Conservation (phyloP, 441 rosid species). For the Metrosideros polymorpha region DNA sequence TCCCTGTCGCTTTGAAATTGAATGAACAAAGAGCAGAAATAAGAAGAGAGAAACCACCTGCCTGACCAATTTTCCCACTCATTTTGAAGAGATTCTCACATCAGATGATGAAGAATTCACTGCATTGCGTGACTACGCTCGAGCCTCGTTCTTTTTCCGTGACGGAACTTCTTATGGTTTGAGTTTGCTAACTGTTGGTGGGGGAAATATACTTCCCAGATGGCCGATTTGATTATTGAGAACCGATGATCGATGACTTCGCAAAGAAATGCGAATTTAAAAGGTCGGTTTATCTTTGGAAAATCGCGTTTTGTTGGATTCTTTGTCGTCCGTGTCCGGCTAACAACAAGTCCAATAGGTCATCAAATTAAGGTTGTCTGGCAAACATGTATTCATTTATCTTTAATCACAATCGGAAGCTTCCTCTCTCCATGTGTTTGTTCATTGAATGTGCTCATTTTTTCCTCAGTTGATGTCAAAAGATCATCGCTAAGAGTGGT, state of each 20-base stretch:
- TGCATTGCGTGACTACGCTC: background rate
- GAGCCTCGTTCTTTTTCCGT: background rate
- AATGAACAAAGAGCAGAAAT: background rate
- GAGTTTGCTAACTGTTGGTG: background rate
- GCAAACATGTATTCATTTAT: background rate
- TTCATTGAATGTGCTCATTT: background rate
- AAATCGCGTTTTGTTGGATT: background rate
- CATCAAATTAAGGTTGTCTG: background rate
- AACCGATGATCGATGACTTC: background rate
- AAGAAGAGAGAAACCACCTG: background rate
- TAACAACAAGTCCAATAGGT: background rate
- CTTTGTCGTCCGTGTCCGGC: background rate
- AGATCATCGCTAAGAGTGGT: conserved; percentile 39
- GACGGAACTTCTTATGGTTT: background rate
- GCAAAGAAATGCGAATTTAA: background rate
- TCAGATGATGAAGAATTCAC: background rate
- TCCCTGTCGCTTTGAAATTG: background rate
- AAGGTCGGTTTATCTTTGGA: background rate
- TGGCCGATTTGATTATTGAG: background rate
- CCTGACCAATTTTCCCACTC: background rate
- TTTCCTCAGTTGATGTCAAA: conserved; percentile 18
- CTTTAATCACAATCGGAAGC: background rate
- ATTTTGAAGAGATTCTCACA: background rate
- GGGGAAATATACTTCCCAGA: background rate
- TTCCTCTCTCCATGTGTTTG: background rate